Evolutionary conservation across 768 basidiomycete species (phyloP).

Genomic region (Amanita jacksonii): DNA sequence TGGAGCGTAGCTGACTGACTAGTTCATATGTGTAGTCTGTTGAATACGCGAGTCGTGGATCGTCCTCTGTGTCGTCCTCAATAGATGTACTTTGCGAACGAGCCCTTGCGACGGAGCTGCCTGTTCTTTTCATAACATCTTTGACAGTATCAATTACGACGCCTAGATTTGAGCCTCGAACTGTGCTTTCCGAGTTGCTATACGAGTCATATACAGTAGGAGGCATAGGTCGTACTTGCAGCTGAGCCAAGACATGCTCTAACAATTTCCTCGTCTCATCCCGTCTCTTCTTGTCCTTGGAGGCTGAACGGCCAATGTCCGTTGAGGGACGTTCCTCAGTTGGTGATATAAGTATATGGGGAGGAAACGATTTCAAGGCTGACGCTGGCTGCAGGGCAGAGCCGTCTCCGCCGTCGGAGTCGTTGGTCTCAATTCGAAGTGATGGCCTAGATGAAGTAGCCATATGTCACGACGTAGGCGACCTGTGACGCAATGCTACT

Average conservation of each 20-base stretch:
- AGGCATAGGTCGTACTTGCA: slow-evolving; percentile 48
- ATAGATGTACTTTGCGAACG: slow-evolving; percentile 11
- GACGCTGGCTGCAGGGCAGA: background rate
- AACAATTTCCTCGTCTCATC: slow-evolving; percentile 65
- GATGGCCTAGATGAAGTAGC: background rate
- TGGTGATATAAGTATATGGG: background rate
- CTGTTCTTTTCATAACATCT: slow-evolving; percentile 25
- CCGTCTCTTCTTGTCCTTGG: slow-evolving; percentile 30
- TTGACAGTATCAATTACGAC: slow-evolving; percentile 36
- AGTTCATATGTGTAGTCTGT: slow-evolving; percentile 61
- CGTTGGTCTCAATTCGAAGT: slow-evolving; percentile 11
- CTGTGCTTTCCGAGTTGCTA: slow-evolving; percentile 16
- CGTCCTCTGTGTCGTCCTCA: slow-evolving; percentile 42
- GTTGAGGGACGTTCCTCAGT: background rate
- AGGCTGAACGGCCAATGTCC: background rate
- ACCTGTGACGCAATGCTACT: background rate
- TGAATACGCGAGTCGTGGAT: slow-evolving; percentile 36
- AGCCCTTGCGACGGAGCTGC: slow-evolving; percentile 15
- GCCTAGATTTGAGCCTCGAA: slow-evolving; percentile 26
- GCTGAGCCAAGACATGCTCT: slow-evolving; percentile 50
- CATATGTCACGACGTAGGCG: background rate
- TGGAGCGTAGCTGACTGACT: slow-evolving; percentile 52
- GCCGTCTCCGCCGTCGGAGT: slow-evolving; percentile 1
- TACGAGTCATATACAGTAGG: slow-evolving; percentile 40
- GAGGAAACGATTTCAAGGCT: background rate